phyloP scores from a whole-genome alignment of 345 rosid genomes.

The Mercurialis annua region DNA sequence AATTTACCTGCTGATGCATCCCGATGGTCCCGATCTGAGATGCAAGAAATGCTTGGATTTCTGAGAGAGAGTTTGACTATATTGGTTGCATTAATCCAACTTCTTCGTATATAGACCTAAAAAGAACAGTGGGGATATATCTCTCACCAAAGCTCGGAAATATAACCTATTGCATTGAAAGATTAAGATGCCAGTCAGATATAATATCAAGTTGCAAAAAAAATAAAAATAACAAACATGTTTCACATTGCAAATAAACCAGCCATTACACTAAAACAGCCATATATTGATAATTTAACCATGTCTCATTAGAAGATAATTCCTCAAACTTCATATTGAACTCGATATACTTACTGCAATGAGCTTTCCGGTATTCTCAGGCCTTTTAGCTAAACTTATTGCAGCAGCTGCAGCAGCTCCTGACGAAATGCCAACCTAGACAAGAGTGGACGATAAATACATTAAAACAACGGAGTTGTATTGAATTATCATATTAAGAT shows the following conservation, averaged over 20 bases:
- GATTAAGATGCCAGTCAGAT: slow-evolving; percentile 14
- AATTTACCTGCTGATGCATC: slow-evolving; percentile 4
- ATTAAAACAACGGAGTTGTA: neutral
- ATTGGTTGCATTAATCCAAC: slow-evolving; percentile 50
- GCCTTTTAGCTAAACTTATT: slow-evolving; percentile 67
- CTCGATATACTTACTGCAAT: slow-evolving; percentile 48
- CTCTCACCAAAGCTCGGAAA: slow-evolving; percentile 94
- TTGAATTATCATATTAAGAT: neutral
- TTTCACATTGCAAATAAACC: neutral
- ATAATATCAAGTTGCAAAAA: neutral
- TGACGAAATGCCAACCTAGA: slow-evolving; percentile 88
- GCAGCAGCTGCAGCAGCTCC: slow-evolving; percentile 99
- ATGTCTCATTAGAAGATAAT: neutral
- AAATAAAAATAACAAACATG: neutral
- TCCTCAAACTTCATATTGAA: neutral
- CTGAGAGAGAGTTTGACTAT: slow-evolving; percentile 17
- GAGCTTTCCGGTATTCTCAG: slow-evolving; percentile 88
- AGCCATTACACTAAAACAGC: neutral
- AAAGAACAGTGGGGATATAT: slow-evolving; percentile 68
- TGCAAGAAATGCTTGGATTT: neutral
- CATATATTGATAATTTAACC: neutral
- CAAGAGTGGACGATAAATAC: neutral
- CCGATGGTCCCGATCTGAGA: neutral
- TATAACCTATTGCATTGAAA: slow-evolving; percentile 45
- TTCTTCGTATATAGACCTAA: slow-evolving; percentile 60